A percentile compares a stretch with the other conserved stretches of the same genome.
These are phyloP conservation scores for Phytophthora citrophthora DNA, from an alignment of 352 stramenopile species.

Conservation along the genomic window DNA sequence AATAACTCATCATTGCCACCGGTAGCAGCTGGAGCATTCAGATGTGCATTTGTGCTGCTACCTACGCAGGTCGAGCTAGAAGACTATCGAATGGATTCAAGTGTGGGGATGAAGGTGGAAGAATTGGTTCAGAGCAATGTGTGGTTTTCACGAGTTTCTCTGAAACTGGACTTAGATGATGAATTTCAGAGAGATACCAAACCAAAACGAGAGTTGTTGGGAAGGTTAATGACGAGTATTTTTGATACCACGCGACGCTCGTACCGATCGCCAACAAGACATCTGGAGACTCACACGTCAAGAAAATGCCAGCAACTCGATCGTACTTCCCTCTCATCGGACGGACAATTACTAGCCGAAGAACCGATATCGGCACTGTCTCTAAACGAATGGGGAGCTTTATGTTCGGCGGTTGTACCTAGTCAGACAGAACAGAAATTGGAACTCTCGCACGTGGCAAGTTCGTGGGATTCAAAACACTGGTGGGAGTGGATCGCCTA, in stretches of 20 bases:
- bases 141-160: neutral
- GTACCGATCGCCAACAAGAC: no score
- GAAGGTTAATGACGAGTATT: no score
- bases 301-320: no score
- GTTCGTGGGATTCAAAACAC: neutral
- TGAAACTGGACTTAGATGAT: neutral
- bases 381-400: neutral
- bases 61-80: neutral
- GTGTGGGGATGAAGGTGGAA: neutral
- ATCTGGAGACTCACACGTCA: no score
- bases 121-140: neutral
- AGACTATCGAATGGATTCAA: no score
- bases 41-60: constrained; percentile 4
- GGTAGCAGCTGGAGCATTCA: neutral
- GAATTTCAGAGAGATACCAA: no score
- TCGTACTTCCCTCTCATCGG: no score
- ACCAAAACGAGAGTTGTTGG: no score
- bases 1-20: neutral
- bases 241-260: no score
- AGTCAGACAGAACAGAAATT: neutral
- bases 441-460: neutral
- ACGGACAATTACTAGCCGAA: no score
- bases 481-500: neutral
- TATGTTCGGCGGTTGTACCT: neutral
- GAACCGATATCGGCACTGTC: no score